These are phyloP conservation scores for Agrocybe praecox DNA, from an alignment of 768 basidiomycete genomes.

Conservation along the genomic window DNA sequence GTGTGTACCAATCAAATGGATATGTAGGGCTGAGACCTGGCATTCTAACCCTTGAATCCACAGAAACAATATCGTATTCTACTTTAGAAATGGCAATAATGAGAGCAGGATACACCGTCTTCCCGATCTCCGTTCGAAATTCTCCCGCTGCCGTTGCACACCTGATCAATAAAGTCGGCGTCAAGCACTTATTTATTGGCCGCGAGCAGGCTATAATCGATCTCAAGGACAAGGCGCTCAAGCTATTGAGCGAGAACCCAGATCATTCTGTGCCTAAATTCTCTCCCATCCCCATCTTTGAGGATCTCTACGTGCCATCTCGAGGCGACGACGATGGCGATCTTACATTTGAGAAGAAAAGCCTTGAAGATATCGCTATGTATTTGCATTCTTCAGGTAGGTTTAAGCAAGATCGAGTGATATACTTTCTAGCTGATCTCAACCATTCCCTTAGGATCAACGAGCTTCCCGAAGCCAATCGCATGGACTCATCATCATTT, in stretches of 20 bases:
- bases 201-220: background rate
- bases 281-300: background rate
- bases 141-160: background rate
- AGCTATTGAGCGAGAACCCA: background rate
- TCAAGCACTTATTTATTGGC: background rate
- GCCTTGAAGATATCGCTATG: background rate
- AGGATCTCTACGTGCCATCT: background rate
- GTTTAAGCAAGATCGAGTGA: background rate
- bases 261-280: background rate
- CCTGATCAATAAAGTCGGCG: background rate
- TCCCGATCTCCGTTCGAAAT: background rate
- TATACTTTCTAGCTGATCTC: too few relatives aligned
- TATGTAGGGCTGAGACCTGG: background rate
- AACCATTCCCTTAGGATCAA: background rate
- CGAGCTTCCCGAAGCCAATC: background rate
- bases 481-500: background rate
- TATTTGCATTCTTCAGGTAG: background rate
- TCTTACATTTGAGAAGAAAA: background rate
- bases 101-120: background rate
- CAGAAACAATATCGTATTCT: background rate
- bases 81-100: background rate
- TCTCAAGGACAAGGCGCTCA: background rate
- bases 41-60: background rate
- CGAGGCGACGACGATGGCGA: background rate
- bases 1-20: background rate